Evolutionary conservation across 352 stramenopile species (phyloP), one percentile per base, ranked within the genome.

Genomic region (Pythium vanterpoolii): DNA sequence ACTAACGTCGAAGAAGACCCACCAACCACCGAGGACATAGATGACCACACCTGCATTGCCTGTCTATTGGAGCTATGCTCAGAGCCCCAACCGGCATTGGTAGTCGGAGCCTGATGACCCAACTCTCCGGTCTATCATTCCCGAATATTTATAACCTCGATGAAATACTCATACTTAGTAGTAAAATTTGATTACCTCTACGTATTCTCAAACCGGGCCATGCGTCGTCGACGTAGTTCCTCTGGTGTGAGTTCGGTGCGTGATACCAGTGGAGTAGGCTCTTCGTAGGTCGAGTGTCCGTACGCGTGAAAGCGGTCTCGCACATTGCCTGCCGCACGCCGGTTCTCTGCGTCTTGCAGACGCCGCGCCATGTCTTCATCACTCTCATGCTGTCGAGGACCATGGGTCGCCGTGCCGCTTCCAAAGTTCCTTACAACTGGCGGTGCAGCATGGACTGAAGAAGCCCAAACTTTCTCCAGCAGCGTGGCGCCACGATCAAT

Each of bases 331-430:
- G 50, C 51, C 24, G 55, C 53, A 16, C 33, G 27, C 1, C 31
- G 38, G 50, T 60, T 64, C 23, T 73, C 62, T 53, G 74, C 57
- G 4, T 74, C 69, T 46, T 76, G 65, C 11, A 72, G 49, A 8
- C 61, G 64, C 8, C 50, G 54, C 13, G 65, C 69, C 14, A 73
- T 42, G 21, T 47, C 47, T 38, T 63, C 61, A 42, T 76, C 69
- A 18, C 40, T 64, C 31, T 61, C 54, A 1, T 16, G 40, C 5
- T 6, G 44, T 3, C 4, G 16, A n/a, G 30, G 30, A 11, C 21
- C 2, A 48, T 5, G 24, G 40, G 26, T 19, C 3, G 45, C 14
- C 36, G 50, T 55, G 19, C 49, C 38, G 21, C 34, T 31, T 23
- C 45, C 55, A 39, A 62, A 56, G 24, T 48, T 33, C 9, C 38